These are phyloP conservation scores for Sporothrix phasma DNA, from an alignment of 2,329 filamentous ascomycete species.

Conservation along the genomic window DNA sequence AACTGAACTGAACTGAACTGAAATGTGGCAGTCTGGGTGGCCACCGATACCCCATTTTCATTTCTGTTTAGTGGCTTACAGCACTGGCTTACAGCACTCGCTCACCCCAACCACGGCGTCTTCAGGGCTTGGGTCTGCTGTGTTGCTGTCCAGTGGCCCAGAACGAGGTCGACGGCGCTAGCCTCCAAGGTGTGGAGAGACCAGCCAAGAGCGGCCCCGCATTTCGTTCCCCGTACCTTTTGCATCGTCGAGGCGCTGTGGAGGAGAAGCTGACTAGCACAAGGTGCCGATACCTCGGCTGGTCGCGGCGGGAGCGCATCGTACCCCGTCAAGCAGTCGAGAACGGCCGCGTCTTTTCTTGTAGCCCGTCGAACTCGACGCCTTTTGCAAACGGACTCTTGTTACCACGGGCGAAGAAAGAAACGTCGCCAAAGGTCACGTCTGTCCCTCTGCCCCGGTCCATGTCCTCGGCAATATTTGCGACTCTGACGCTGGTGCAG, in stretches of 20 bases:
- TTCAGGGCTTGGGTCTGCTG: neutral
- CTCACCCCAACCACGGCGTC: too few species aligned
- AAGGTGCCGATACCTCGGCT: conserved; percentile 7
- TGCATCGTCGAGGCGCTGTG: neutral
- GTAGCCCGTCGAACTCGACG: neutral
- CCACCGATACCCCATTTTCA: too few species aligned
- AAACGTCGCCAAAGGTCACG: too few species aligned
- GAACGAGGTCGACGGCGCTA: too few species aligned
- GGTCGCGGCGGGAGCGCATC: conserved; percentile 6
- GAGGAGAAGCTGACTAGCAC: too few species aligned
- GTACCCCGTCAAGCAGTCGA: neutral
- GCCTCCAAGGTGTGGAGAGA: neutral
- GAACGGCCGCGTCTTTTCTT: neutral
- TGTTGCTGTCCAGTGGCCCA: neutral
- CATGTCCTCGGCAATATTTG: conserved; percentile 10
- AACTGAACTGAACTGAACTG: too few species aligned
- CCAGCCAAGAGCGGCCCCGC: neutral
- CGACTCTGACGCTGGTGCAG: neutral
- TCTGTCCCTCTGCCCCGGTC: neutral
- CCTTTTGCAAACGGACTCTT: neutral
- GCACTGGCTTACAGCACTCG: too few species aligned
- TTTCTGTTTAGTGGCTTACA: too few species aligned
- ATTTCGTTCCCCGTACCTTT: neutral
- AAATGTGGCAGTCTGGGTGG: too few species aligned
- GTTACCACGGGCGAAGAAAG: neutral